A percentile compares a stretch with the other conserved stretches of the same genome.
Conservation (phyloP, 106 monocot genomes). For the Vanilla planifolia region DNA sequence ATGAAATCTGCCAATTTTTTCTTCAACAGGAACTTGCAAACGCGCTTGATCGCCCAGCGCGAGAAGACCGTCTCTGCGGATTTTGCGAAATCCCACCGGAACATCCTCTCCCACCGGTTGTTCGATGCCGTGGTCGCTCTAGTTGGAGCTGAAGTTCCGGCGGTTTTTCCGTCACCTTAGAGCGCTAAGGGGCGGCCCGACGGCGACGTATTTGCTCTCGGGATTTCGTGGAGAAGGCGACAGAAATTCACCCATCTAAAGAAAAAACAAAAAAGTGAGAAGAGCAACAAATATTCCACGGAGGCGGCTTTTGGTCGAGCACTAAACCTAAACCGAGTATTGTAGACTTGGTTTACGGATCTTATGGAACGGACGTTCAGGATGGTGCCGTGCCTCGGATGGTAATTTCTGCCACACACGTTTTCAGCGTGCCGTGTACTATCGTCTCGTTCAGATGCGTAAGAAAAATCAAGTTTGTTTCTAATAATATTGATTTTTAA, state of each 20-base stretch:
- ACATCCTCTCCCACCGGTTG: constrained; percentile 20
- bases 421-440: too few species aligned
- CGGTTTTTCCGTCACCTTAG: background rate
- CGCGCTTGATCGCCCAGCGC: constrained; percentile 62
- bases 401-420: too few species aligned
- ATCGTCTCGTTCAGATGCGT: too few species aligned
- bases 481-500: too few species aligned
- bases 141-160: background rate
- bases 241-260: background rate
- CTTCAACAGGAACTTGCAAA: constrained; percentile 87
- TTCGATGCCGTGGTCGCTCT: background rate
- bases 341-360: too few species aligned
- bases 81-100: constrained; percentile 45
- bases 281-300: background rate
- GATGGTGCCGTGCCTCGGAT: too few species aligned
- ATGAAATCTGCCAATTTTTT: constrained; percentile 81
- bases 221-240: constrained; percentile 2
- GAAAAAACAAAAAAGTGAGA: background rate
- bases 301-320: background rate
- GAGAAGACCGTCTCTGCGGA: constrained; percentile 53
- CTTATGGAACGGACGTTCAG: too few species aligned
- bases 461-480: too few species aligned
- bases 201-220: background rate
- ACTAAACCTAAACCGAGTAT: background rate
- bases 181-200: background rate